These are phyloP conservation scores for Penicillium longicatenatum DNA, from an alignment of 495 filamentous ascomycete species.

Conservation along the genomic window DNA sequence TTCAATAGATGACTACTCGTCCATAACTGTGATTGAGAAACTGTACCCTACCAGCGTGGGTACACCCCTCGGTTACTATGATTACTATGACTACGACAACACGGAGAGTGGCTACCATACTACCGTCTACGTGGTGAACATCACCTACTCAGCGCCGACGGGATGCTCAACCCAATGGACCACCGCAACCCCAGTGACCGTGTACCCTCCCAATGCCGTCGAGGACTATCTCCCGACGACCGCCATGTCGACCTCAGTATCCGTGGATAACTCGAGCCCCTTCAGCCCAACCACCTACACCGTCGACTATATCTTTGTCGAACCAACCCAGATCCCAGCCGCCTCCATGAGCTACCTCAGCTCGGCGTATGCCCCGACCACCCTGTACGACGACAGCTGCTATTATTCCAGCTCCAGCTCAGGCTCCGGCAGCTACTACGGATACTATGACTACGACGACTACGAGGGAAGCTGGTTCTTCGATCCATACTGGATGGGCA, in stretches of 20 bases:
- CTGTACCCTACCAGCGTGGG: constrained; percentile 35
- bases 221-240: constrained; percentile 23
- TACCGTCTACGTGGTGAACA: constrained; percentile 35
- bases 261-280: constrained; percentile 23
- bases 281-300: constrained; percentile 33
- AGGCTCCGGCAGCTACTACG: constrained; percentile 9
- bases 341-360: constrained; percentile 26
- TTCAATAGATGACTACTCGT: constrained; percentile 16
- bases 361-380: constrained; percentile 20
- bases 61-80: constrained; percentile 6
- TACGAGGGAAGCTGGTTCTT: constrained; percentile 29
- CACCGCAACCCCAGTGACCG: constrained; percentile 22
- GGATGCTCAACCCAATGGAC: constrained; percentile 38
- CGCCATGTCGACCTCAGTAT: constrained; percentile 32
- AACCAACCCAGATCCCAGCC: constrained; percentile 34
- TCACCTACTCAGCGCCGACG: constrained; percentile 40
- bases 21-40: constrained; percentile 36
- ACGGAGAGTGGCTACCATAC: constrained; percentile 14
- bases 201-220: constrained; percentile 21
- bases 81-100: constrained; percentile 13
- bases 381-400: constrained; percentile 21
- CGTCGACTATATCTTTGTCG: constrained; percentile 33
- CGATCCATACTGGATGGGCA: constrained; percentile 28
- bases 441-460: constrained; percentile 16
- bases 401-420: neutral